Conservation (phyloP, 495 filamentous ascomycete species). For the Xylona heveae region DNA sequence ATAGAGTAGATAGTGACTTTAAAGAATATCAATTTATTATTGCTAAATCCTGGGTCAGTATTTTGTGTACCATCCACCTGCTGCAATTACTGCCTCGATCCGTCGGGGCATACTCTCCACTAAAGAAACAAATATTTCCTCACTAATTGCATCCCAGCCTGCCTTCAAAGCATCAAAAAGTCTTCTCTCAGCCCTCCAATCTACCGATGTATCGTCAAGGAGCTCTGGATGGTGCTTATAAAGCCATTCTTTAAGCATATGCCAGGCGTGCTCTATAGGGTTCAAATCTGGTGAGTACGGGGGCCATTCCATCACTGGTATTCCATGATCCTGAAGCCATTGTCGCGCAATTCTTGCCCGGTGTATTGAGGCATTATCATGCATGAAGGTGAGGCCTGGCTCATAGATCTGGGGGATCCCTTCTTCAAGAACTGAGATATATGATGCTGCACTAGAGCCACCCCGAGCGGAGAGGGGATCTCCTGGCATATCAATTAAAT, state of each 20-base stretch:
- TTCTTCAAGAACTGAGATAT: background rate
- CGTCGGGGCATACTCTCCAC: background rate
- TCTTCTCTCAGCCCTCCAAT: background rate
- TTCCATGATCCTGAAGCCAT: constrained; percentile 2
- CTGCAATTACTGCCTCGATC: background rate
- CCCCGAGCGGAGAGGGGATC: background rate
- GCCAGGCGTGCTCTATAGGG: constrained; percentile 9
- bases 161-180: background rate
- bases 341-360: constrained; percentile 1
- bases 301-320: constrained; percentile 7
- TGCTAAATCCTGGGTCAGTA: background rate
- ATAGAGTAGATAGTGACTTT: no score
- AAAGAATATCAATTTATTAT: no score
- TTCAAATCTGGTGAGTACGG: constrained; percentile 10
- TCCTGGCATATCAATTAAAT: background rate
- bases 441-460: background rate
- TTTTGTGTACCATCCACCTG: constrained; percentile 1
- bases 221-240: constrained; percentile 7
- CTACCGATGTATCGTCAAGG: background rate
- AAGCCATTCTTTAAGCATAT: constrained; percentile 6
- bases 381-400: constrained; percentile 7
- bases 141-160: background rate
- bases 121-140: background rate
- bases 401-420: constrained; percentile 6
- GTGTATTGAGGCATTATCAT: constrained; percentile 3